phyloP scores from a whole-genome alignment of 805 yeast genomes.

The Hanseniaspora valbyensis region DNA sequence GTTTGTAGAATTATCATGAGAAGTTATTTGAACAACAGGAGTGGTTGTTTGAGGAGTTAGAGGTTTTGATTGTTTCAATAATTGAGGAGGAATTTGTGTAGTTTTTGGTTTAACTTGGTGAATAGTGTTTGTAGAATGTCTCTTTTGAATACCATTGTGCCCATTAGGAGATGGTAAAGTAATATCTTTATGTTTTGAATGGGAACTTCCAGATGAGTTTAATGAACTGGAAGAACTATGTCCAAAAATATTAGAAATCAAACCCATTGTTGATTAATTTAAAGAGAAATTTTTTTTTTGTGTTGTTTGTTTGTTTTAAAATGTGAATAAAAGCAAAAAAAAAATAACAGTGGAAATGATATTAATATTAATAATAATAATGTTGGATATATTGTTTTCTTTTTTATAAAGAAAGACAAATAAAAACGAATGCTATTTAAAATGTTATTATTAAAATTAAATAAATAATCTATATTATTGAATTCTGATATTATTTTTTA shows the following conservation, averaged over 20 bases:
- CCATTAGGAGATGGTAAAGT: conserved; percentile 13
- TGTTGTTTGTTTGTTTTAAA: background rate
- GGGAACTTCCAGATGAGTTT: background rate
- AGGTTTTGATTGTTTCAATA: background rate
- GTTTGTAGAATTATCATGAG: background rate
- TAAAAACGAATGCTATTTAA: no score
- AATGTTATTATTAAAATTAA: no score
- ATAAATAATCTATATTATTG: no score
- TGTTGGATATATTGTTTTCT: no score
- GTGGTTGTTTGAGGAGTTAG: background rate
- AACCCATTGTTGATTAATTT: conserved; percentile 5
- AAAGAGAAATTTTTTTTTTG: no score
- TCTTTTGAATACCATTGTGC: conserved; percentile 23
- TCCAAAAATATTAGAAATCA: conserved; percentile 14
- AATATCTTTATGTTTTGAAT: background rate
- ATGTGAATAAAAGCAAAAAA: no score
- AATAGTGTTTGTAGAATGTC: conserved; percentile 25
- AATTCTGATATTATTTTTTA: no score
- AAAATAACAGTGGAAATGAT: no score
- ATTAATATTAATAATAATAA: no score
- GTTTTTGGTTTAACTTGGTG: conserved; percentile 16
- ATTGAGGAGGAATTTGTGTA: background rate
- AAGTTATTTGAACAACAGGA: background rate
- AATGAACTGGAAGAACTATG: background rate
- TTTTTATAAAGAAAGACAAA: no score